Conservation (phyloP, 2,329 filamentous ascomycete genomes). For the Arthrobotrys sphaeroides region DNA sequence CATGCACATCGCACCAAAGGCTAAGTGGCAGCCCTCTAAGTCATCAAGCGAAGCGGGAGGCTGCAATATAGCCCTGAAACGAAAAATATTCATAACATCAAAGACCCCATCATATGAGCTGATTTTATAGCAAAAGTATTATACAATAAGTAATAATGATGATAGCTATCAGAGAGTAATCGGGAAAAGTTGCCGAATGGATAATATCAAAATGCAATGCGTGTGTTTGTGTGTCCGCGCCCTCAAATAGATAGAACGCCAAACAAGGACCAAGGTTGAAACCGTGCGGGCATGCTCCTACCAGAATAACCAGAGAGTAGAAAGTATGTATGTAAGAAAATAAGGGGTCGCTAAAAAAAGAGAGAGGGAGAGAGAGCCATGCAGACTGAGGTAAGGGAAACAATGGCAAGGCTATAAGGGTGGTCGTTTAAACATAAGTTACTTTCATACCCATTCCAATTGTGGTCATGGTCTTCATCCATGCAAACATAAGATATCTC, state of each 20-base stretch:
- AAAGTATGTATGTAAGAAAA: too few relatives aligned
- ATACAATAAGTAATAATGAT: conserved; percentile 13
- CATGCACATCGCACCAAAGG: too few relatives aligned
- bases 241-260: neutral
- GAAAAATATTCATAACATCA: neutral
- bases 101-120: neutral
- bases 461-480: conserved; percentile 83
- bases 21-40: too few relatives aligned
- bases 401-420: neutral
- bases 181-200: neutral
- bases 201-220: neutral
- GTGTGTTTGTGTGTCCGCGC: neutral
- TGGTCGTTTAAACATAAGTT: conserved; percentile 77
- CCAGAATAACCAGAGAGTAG: neutral
- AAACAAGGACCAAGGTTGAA: conserved; percentile 1
- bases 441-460: conserved; percentile 98
- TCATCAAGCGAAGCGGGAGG: too few relatives aligned
- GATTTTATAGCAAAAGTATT: conserved; percentile 16
- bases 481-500: conserved; percentile 73
- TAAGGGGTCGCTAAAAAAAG: too few relatives aligned
- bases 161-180: conserved; percentile 1
- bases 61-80: too few relatives aligned
- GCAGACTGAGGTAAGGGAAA: conserved; percentile 10
- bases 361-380: neutral
- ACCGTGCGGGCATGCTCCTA: conserved; percentile 15